Percentiles rank a stretch among this genome's conserved stretches.
Conservation (phyloP, 176 grass and related monocot species). For the Elaeis guineensis region DNA sequence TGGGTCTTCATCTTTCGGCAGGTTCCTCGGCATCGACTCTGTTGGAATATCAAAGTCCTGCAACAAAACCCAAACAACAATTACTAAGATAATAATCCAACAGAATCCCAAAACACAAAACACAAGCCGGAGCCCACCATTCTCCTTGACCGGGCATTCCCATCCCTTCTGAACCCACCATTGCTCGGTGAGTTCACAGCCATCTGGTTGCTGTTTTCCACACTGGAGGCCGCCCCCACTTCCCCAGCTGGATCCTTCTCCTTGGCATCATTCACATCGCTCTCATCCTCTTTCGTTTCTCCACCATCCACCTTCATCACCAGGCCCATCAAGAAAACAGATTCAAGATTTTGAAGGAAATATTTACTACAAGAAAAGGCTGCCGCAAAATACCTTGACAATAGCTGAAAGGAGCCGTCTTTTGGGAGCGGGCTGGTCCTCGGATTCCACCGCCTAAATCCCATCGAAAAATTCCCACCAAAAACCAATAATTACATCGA, state of each 20-base stretch:
- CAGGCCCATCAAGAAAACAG: neutral
- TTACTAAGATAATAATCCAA: neutral
- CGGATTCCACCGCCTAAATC: constrained; percentile 43
- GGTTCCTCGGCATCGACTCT: constrained; percentile 78
- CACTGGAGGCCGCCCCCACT: constrained; percentile 7
- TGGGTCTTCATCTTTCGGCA: constrained; percentile 58
- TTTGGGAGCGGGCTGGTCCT: constrained; percentile 57
- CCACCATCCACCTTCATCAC: constrained; percentile 42
- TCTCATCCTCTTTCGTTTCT: constrained; percentile 35
- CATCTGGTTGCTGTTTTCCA: constrained; percentile 31
- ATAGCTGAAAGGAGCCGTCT: constrained; percentile 67
- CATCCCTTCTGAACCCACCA: constrained; percentile 67
- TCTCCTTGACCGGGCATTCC: constrained; percentile 29
- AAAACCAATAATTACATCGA: neutral
- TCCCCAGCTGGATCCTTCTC: constrained; percentile 11
- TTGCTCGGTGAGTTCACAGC: constrained; percentile 18
- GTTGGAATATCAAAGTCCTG: constrained; percentile 72
- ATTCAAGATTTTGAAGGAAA: neutral
- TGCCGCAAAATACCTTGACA: constrained; percentile 44
- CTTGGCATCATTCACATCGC: constrained; percentile 15
- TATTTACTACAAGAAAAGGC: neutral
- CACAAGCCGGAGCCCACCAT: constrained; percentile 25
- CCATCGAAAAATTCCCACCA: neutral
- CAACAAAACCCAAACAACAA: constrained; percentile 13
- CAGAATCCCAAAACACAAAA: neutral